Evolutionary conservation across 2,329 filamentous ascomycete genomes (phyloP).

Genomic region (Emergomyces orientalis): DNA sequence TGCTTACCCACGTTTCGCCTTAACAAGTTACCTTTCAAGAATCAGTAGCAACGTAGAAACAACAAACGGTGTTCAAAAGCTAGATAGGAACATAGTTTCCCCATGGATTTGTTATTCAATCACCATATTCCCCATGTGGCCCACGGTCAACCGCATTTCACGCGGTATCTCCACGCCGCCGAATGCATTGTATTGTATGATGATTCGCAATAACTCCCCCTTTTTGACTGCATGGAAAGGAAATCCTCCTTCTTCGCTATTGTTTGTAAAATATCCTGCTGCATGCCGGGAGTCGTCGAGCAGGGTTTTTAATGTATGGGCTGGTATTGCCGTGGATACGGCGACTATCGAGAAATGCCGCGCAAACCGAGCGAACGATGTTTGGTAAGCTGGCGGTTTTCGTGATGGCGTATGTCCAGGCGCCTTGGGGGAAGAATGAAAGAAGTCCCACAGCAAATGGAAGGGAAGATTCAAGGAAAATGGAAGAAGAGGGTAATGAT

Average conservation of each 20-base stretch:
- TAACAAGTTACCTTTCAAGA: not conserved
- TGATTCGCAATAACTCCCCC: not conserved
- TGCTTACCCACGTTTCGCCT: not conserved
- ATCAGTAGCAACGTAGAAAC: not conserved
- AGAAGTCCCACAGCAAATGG: not conserved
- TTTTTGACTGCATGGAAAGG: too few relatives aligned
- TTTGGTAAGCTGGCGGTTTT: not conserved
- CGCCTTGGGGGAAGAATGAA: not conserved
- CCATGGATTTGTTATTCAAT: not conserved
- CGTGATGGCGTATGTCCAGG: not conserved
- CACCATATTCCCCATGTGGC: not conserved
- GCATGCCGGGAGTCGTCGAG: too few relatives aligned
- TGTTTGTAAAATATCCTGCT: too few relatives aligned
- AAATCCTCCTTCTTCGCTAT: too few relatives aligned
- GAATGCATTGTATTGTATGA: not conserved
- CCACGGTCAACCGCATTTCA: not conserved
- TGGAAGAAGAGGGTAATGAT: not conserved
- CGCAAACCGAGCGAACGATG: not conserved
- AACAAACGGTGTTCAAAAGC: not conserved
- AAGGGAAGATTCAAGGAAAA: not conserved
- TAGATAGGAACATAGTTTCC: not conserved
- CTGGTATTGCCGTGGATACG: not conserved
- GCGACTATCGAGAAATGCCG: too few relatives aligned
- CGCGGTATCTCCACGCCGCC: not conserved
- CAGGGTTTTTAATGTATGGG: not conserved